These are phyloP conservation scores for Gynostemma pentaphyllum DNA, from an alignment of 306 rosid species.

Conservation along the genomic window DNA sequence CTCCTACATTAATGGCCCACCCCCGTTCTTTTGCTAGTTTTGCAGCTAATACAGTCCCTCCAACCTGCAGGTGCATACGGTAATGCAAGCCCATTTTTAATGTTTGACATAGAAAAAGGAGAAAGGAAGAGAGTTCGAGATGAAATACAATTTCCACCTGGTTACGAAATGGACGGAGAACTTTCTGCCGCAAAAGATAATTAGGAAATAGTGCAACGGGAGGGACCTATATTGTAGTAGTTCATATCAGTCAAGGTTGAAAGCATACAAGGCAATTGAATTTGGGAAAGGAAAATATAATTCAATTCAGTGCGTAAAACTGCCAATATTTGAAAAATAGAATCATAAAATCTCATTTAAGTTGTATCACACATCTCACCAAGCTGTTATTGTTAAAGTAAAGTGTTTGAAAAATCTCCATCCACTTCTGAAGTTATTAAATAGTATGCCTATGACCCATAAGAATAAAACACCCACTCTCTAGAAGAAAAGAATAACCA, in stretches of 20 bases:
- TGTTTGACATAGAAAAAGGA: not conserved
- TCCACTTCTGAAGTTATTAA: not conserved
- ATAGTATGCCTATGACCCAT: not conserved
- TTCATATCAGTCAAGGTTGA: constrained; percentile 8
- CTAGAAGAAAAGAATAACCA: not conserved
- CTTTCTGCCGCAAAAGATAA: constrained; percentile 56
- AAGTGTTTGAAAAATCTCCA: not conserved
- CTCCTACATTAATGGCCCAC: constrained; percentile 94
- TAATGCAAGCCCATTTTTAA: not conserved
- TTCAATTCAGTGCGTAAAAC: not conserved
- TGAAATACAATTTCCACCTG: constrained; percentile 38
- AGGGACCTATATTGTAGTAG: constrained; percentile 52
- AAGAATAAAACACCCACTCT: not conserved
- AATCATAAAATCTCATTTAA: not conserved
- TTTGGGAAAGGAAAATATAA: constrained; percentile 8
- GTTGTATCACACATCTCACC: not conserved
- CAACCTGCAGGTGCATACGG: constrained; percentile 42
- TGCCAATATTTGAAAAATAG: not conserved
- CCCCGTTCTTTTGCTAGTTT: constrained; percentile 90
- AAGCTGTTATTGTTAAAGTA: not conserved
- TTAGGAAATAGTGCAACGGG: constrained; percentile 76
- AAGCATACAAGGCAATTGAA: not conserved
- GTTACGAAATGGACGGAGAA: constrained; percentile 67
- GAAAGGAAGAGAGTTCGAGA: not conserved
- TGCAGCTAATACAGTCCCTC: constrained; percentile 81